phyloP scores from a whole-genome alignment of 768 basidiomycete genomes.

The Guyanaporus albipodus region DNA sequence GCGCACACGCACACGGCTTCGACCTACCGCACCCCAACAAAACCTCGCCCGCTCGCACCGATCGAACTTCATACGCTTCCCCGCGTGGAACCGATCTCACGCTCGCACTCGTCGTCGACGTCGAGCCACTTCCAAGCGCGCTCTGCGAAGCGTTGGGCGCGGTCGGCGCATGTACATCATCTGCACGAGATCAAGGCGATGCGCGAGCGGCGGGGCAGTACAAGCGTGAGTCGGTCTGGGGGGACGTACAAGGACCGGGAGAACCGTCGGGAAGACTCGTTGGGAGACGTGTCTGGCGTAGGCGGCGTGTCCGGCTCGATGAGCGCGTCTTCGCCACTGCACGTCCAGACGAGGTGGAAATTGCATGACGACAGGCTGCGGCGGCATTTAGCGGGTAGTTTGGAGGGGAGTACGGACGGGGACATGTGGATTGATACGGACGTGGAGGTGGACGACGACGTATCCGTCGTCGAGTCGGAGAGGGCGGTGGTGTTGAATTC shows the following conservation, averaged over 20 bases:
- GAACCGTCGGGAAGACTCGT: not conserved
- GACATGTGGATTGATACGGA: constrained; percentile 41
- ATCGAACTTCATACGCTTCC: constrained; percentile 27
- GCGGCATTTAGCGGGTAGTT: not conserved
- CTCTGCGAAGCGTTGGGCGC: constrained; percentile 54
- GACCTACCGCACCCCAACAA: constrained; percentile 22
- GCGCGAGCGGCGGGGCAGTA: constrained; percentile 12
- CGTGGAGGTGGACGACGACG: constrained; percentile 30
- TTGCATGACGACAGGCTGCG: too few species aligned
- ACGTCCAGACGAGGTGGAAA: too few species aligned
- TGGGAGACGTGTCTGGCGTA: constrained; percentile 19
- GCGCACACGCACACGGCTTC: not conserved
- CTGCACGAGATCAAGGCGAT: constrained; percentile 53
- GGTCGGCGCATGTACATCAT: constrained; percentile 69
- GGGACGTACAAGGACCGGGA: constrained; percentile 10
- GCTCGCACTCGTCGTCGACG: constrained; percentile 23
- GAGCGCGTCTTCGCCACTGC: too few species aligned
- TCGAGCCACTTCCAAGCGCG: constrained; percentile 19
- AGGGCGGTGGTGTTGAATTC: constrained; percentile 8
- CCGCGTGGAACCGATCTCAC: constrained; percentile 14
- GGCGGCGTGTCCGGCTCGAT: too few species aligned
- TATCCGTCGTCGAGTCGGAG: constrained; percentile 14
- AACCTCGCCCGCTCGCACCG: constrained; percentile 5
- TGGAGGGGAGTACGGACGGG: constrained; percentile 19
- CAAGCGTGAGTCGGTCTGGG: constrained; percentile 3